These are phyloP conservation scores for Sclerotinia glacialis DNA, from an alignment of 2,329 filamentous ascomycete genomes.

Conservation along the genomic window DNA sequence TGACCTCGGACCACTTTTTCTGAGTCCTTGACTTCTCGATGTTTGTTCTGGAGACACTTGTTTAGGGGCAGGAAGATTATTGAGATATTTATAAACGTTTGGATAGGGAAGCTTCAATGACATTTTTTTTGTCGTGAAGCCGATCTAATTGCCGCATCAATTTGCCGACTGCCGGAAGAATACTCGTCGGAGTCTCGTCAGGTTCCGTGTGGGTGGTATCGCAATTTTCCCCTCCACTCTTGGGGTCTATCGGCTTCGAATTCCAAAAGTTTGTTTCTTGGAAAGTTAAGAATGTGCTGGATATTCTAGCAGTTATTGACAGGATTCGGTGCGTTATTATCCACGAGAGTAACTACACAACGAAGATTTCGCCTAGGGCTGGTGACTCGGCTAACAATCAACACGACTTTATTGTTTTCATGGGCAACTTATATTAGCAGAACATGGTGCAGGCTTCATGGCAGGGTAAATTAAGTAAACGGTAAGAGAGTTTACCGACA, in stretches of 20 bases:
- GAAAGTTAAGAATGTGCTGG: not conserved
- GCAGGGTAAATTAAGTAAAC: constrained; percentile 15
- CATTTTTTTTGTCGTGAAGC: constrained; percentile 33
- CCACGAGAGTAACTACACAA: constrained; percentile 3
- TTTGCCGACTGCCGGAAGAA: constrained; percentile 20
- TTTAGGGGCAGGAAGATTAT: constrained; percentile 38
- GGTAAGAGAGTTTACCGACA: constrained; percentile 19
- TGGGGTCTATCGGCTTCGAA: constrained; percentile 9
- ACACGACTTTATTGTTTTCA: constrained; percentile 24
- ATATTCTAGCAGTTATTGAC: constrained; percentile 14
- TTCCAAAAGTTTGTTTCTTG: constrained; percentile 6
- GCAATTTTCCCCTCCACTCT: constrained; percentile 9
- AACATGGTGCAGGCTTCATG: constrained; percentile 13
- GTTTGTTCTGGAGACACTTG: constrained; percentile 37
- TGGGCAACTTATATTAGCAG: constrained; percentile 27
- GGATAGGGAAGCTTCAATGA: constrained; percentile 38
- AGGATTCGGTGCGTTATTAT: constrained; percentile 20
- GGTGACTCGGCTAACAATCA: constrained; percentile 18
- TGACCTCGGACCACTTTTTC: constrained; percentile 39
- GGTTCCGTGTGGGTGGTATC: constrained; percentile 18
- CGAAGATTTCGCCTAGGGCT: constrained; percentile 6
- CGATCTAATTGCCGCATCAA: constrained; percentile 25
- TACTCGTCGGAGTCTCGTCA: constrained; percentile 6
- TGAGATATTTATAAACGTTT: constrained; percentile 40
- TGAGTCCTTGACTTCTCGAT: constrained; percentile 38